Conservation (phyloP, 805 yeast species). For the Wickerhamiella siamensis region DNA sequence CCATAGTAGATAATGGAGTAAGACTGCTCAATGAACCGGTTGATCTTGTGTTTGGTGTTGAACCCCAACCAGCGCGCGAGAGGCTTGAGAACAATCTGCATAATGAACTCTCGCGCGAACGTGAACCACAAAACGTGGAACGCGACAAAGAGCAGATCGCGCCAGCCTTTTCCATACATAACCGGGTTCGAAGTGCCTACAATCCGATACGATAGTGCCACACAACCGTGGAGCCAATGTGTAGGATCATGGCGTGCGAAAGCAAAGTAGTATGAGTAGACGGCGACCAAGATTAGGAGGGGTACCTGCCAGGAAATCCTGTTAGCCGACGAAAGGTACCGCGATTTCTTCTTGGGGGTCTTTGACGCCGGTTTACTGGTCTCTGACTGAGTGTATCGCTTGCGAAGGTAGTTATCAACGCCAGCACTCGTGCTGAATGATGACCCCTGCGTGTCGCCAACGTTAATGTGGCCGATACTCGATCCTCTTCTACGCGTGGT, state of each 20-base stretch:
- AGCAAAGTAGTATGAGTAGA: conserved; percentile 9
- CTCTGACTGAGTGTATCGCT: not conserved
- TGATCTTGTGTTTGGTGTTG: conserved; percentile 38
- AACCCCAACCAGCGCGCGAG: conserved; percentile 44
- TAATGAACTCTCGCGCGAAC: conserved; percentile 75
- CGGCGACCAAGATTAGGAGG: conserved; percentile 5
- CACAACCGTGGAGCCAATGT: conserved; percentile 15
- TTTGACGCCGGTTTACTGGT: not conserved
- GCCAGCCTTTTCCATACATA: conserved; percentile 74
- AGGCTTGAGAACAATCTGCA: conserved; percentile 72
- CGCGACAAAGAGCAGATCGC: conserved; percentile 66
- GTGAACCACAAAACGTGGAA: conserved; percentile 80
- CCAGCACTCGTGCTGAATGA: conserved; percentile 14
- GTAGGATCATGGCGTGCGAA: conserved; percentile 9
- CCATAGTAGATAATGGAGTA: conserved; percentile 75
- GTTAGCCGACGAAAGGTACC: conserved; percentile 4
- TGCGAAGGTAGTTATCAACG: conserved; percentile 5
- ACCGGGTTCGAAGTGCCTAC: conserved; percentile 34
- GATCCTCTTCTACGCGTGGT: conserved; percentile 13
- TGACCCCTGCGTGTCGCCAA: conserved; percentile 20
- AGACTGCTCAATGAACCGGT: conserved; percentile 86
- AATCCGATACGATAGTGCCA: conserved; percentile 18
- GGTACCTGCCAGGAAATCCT: conserved; percentile 17
- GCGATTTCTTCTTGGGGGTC: not conserved
- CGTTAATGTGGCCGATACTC: conserved; percentile 17